A percentile compares a stretch with the other conserved stretches of the same genome.
Evolutionary conservation across 371 early-diverging fungal genomes (phyloP).

Genomic region (Haplosporangium sp.): DNA sequence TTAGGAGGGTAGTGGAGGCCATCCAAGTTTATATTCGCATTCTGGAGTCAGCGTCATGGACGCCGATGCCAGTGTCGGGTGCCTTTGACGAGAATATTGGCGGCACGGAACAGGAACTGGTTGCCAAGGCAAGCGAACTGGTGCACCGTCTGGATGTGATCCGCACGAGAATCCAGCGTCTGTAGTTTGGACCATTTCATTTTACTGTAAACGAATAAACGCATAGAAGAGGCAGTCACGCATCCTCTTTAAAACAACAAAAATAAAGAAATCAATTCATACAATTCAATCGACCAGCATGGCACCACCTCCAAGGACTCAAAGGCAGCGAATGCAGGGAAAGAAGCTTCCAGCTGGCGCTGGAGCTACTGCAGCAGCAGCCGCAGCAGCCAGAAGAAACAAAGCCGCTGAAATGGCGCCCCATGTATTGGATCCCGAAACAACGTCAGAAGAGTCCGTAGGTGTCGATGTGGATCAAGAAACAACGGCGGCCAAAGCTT

Average conservation of each 20-base stretch:
- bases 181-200: slow-evolving; percentile 7
- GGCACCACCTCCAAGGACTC: slow-evolving; percentile 9
- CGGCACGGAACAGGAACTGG: slow-evolving; percentile 22
- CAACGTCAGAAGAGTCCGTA: slow-evolving; percentile 9
- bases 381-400: background rate
- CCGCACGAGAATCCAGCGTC: slow-evolving; percentile 22
- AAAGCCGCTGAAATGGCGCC: slow-evolving; percentile 18
- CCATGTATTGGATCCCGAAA: slow-evolving; percentile 32
- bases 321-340: slow-evolving; percentile 10
- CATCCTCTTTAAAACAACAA: background rate
- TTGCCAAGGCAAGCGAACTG: slow-evolving; percentile 28
- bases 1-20: slow-evolving; percentile 38
- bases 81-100: slow-evolving; percentile 47
- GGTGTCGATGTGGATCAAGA: slow-evolving; percentile 51
- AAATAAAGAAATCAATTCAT: slow-evolving; percentile 6
- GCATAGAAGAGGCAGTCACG: background rate
- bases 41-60: slow-evolving; percentile 53
- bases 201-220: background rate
- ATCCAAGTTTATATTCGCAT: slow-evolving; percentile 41
- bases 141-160: slow-evolving; percentile 44
- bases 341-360: slow-evolving; percentile 2
- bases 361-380: slow-evolving; percentile 4
- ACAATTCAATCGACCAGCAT: background rate
- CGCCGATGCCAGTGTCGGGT: slow-evolving; percentile 34
- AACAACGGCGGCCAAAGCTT: slow-evolving; percentile 59